Conservation (phyloP, 2,329 filamentous ascomycete genomes). For the Shiraia sp. region DNA sequence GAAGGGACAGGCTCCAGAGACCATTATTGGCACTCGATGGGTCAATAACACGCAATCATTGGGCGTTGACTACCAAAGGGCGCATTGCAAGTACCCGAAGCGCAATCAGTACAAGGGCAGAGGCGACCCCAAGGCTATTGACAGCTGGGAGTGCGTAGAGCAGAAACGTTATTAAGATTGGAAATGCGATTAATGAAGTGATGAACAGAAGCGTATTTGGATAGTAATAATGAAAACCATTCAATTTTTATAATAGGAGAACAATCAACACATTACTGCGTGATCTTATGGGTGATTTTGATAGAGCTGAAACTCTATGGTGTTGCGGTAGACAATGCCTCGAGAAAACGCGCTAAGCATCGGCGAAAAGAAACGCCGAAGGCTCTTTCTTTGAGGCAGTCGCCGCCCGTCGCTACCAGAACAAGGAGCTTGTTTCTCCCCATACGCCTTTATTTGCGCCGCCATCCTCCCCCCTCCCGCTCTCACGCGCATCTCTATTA, state of each 20-base stretch:
- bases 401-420: conserved; percentile 26
- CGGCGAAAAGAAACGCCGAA: conserved; percentile 9
- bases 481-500: conserved; percentile 7
- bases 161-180: too few species aligned
- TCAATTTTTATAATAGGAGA: too few species aligned
- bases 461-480: conserved; percentile 6
- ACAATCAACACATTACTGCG: too few species aligned
- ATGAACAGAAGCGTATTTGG: too few species aligned
- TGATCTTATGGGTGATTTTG: too few species aligned
- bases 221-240: too few species aligned
- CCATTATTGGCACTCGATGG: conserved; percentile 36
- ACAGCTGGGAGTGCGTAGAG: conserved; percentile 41
- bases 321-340: too few species aligned
- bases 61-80: conserved; percentile 39
- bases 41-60: conserved; percentile 31
- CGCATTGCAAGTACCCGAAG: conserved; percentile 45
- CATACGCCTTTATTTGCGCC: conserved; percentile 13
- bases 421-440: conserved; percentile 22
- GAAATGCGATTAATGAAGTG: too few species aligned
- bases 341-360: conserved; percentile 3
- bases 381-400: conserved; percentile 23
- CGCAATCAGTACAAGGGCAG: conserved; percentile 39
- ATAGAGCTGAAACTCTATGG: too few species aligned
- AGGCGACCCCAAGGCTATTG: conserved; percentile 31
- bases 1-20: conserved; percentile 47